A percentile compares a stretch with the other conserved stretches of the same genome.
Evolutionary conservation across 2,329 filamentous ascomycete genomes (phyloP).

Genomic region (Alternaria burnsii): DNA sequence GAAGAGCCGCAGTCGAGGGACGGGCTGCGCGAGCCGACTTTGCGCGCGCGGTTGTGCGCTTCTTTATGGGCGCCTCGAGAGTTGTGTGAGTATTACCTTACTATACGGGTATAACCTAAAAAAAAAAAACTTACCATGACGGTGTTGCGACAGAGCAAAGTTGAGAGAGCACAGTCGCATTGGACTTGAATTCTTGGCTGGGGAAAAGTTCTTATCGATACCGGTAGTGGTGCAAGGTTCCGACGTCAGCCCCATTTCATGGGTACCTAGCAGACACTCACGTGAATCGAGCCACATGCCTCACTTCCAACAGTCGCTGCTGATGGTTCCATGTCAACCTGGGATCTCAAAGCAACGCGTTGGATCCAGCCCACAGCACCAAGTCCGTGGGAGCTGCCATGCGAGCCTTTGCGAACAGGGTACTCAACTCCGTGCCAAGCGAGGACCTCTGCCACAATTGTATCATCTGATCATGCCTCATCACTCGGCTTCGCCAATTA

Average conservation of each 20-base stretch:
- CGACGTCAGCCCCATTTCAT: too few relatives aligned
- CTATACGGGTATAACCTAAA: not conserved
- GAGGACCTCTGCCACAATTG: not conserved
- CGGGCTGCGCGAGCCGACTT: conserved; percentile 41
- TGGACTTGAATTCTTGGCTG: not conserved
- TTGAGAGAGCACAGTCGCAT: not conserved
- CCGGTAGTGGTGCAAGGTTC: not conserved
- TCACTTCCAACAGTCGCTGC: too few relatives aligned
- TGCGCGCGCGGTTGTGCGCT: conserved; percentile 48
- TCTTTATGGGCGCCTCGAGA: conserved; percentile 47
- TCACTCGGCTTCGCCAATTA: not conserved
- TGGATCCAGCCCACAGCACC: not conserved
- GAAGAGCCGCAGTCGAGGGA: conserved; percentile 27
- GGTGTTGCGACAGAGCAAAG: not conserved
- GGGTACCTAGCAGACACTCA: too few relatives aligned
- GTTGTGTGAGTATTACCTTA: not conserved
- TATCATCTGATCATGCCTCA: not conserved
- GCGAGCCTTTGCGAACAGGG: not conserved
- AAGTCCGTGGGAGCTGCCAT: not conserved
- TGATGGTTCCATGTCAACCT: not conserved
- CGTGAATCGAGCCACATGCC: too few relatives aligned
- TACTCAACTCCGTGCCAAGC: not conserved
- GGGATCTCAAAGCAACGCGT: not conserved
- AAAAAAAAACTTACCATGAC: conserved; percentile 20
- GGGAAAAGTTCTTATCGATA: conserved; percentile 25